phyloP scores from a whole-genome alignment of 148 eudicot species.

The Pharnaceum exiguum region DNA sequence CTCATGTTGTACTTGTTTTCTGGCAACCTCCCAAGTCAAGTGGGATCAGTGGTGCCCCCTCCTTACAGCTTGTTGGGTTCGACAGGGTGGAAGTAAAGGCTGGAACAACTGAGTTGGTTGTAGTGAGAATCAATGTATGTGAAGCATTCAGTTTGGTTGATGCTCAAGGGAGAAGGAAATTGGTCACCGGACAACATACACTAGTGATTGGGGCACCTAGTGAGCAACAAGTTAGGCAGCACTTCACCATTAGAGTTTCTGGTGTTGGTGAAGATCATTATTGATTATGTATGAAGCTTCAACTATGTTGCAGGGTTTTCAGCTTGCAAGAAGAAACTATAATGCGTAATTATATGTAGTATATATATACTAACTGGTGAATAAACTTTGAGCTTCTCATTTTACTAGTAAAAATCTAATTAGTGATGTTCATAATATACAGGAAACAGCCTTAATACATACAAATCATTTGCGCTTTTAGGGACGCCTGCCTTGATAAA shows the following conservation, averaged over 20 bases:
- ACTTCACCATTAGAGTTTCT: slow-evolving; percentile 9
- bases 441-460: no score
- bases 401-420: no score
- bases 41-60: slow-evolving; percentile 21
- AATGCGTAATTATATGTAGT: no score
- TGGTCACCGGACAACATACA: slow-evolving; percentile 19
- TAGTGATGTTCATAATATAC: no score
- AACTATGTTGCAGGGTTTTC: not conserved
- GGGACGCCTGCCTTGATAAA: no score
- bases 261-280: slow-evolving; percentile 2
- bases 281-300: not conserved
- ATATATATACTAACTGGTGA: no score
- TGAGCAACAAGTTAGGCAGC: slow-evolving; percentile 18
- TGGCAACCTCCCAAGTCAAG: slow-evolving; percentile 13
- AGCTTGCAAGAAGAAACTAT: no score
- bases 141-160: slow-evolving; percentile 20
- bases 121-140: slow-evolving; percentile 9
- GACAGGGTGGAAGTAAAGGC: slow-evolving; percentile 22
- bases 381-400: no score
- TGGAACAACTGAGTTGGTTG: slow-evolving; percentile 5
- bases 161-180: slow-evolving; percentile 19
- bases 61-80: slow-evolving; percentile 24
- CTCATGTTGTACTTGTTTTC: slow-evolving; percentile 22
- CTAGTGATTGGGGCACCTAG: slow-evolving; percentile 24
- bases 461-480: no score